These are phyloP conservation scores for Blakeslea trispora DNA, from an alignment of 371 early-diverging fungal genomes.

Conservation along the genomic window DNA sequence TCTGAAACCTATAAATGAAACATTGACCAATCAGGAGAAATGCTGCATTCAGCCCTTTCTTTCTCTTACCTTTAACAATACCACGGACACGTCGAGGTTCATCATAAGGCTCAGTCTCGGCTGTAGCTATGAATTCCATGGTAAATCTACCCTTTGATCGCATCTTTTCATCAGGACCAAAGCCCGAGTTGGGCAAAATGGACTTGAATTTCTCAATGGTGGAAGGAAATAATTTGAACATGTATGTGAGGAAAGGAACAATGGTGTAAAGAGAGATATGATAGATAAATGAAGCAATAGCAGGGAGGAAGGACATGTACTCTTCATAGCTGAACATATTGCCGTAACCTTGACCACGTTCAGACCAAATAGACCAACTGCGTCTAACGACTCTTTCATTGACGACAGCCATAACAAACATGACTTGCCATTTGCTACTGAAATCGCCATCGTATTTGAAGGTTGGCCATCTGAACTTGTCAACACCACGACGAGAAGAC, in stretches of 20 bases:
- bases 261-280: constrained; percentile 40
- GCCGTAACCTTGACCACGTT: constrained; percentile 54
- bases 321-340: constrained; percentile 61
- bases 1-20: constrained; percentile 28
- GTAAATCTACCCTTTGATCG: constrained; percentile 50
- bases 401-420: constrained; percentile 58
- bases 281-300: constrained; percentile 35
- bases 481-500: constrained; percentile 35
- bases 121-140: constrained; percentile 51
- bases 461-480: constrained; percentile 24
- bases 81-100: constrained; percentile 54
- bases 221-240: constrained; percentile 34
- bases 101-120: constrained; percentile 43
- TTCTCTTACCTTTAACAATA: constrained; percentile 51
- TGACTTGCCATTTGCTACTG: constrained; percentile 57
- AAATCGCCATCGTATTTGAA: constrained; percentile 38
- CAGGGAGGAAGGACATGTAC: constrained; percentile 46
- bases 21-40: no score
- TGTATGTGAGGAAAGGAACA: constrained; percentile 30
- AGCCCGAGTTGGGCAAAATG: constrained; percentile 56
- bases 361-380: constrained; percentile 50
- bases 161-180: constrained; percentile 60
- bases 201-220: constrained; percentile 48
- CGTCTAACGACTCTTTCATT: constrained; percentile 62
- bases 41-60: neutral